Evolutionary conservation across 2,329 filamentous ascomycete species (phyloP), one percentile per base, ranked within the genome.

Genomic region (Aureobasidium sp.): DNA sequence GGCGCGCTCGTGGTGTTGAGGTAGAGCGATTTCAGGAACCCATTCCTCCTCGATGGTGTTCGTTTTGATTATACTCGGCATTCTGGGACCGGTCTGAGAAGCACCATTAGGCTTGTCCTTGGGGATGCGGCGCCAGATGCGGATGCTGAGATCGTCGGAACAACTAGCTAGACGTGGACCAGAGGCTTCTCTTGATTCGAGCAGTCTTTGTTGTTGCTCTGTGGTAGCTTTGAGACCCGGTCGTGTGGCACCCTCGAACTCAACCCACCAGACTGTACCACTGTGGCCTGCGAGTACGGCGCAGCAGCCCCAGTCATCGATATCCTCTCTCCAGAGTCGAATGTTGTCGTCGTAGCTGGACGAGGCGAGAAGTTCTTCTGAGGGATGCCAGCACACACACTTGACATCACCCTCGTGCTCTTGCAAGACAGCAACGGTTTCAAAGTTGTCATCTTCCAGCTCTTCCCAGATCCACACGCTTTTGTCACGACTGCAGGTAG

Each of bases 391-490:
- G 2, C 87, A 85, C 1, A 99, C 90, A 66, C 87, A 90, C 74
- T 99, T 99, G 67, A 99, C 92, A 75, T 99, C 94, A 26, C 90
- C 92, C 51, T 92, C 89, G 73, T 99, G 94, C 76, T 97, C 94
- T 75, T 90, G 91, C 70, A 97, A 81, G 59, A 97, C 93, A 0
- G 93, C 94, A 17, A 97, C 87, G 1, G 94, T 97, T 80, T 99
- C 94, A 79, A 92, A 97, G 73, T 97, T 94, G 73, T 96, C 93
- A 61, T 96, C 92, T 17, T 87, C 89, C 60, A 97, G 84, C 73
- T 97, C 94, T 76, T 99, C 94, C 94, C 94, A 99, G 69, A 99
- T 90, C 94, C 94, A 99, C 20, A 97, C 90, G 17, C 85, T 89
- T 78, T 97, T 97, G 74, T 99, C 94, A 53, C 94, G 84, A 59